These are phyloP conservation scores for Coniella lustricola DNA, from an alignment of 2,329 filamentous ascomycete genomes.

Conservation along the genomic window DNA sequence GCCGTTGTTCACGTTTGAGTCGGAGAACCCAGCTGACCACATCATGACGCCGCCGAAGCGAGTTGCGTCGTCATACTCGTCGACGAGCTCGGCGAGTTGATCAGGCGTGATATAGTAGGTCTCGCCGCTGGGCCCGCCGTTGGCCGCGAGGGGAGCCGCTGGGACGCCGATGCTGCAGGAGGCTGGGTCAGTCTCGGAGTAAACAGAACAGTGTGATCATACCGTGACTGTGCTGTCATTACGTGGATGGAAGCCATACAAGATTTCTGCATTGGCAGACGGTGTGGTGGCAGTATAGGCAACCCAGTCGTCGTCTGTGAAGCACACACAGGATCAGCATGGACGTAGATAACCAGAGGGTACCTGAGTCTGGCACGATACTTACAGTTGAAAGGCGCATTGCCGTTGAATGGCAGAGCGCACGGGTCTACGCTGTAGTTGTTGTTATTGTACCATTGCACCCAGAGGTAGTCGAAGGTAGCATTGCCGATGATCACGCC, in stretches of 20 bases:
- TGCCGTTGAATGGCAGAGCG: constrained; percentile 10
- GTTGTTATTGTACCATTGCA: constrained; percentile 38
- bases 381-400: constrained; percentile 21
- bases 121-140: constrained; percentile 25
- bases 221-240: too few relatives aligned
- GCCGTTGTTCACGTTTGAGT: constrained; percentile 24
- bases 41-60: constrained; percentile 33
- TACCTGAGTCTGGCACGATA: background rate
- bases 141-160: constrained; percentile 27
- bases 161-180: constrained; percentile 21
- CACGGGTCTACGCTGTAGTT: constrained; percentile 8
- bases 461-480: constrained; percentile 35
- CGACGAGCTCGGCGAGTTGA: constrained; percentile 25
- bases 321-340: background rate
- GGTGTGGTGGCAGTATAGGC: constrained; percentile 21
- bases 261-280: constrained; percentile 22
- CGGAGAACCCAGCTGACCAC: constrained; percentile 35
- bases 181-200: too few relatives aligned
- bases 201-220: too few relatives aligned
- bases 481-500: constrained; percentile 29
- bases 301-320: constrained; percentile 20
- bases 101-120: constrained; percentile 29
- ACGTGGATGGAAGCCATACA: constrained; percentile 14
- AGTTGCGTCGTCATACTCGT: constrained; percentile 22
- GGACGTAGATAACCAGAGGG: too few relatives aligned